Percentiles rank a stretch among this genome's conserved stretches.
Conservation (phyloP, 2,329 filamentous ascomycete genomes). For the Escovopsis sp. region DNA sequence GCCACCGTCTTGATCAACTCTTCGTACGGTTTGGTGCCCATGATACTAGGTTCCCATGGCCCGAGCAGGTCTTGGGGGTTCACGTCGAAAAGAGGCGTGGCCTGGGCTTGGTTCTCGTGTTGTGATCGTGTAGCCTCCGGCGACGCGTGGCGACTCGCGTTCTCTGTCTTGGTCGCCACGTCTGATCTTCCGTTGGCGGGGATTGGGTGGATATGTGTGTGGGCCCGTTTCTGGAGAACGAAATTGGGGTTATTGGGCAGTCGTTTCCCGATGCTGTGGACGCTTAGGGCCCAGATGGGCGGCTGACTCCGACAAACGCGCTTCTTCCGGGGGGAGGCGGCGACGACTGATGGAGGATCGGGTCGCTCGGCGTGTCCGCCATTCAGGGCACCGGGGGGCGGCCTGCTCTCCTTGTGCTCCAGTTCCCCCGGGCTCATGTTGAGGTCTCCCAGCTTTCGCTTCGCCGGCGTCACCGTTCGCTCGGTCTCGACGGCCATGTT, state of each 20-base stretch:
- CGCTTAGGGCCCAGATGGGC: slow-evolving; percentile 35
- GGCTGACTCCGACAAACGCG: slow-evolving; percentile 20
- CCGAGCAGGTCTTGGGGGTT: slow-evolving; percentile 27
- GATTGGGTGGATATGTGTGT: slow-evolving; percentile 10
- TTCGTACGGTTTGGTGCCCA: slow-evolving; percentile 54
- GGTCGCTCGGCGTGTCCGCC: slow-evolving; percentile 16
- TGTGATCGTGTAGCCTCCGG: slow-evolving; percentile 27
- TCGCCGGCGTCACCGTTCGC: slow-evolving; percentile 21
- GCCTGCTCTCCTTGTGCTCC: slow-evolving; percentile 31
- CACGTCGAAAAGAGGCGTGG: slow-evolving; percentile 13
- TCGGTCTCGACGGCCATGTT: slow-evolving; percentile 16
- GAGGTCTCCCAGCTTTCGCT: slow-evolving; percentile 24
- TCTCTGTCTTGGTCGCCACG: slow-evolving; percentile 13
- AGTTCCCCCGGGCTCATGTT: slow-evolving; percentile 33
- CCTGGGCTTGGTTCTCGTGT: slow-evolving; percentile 10
- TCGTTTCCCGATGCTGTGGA: slow-evolving; percentile 18
- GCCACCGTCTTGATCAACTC: slow-evolving; percentile 62
- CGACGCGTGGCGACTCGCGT: slow-evolving; percentile 29
- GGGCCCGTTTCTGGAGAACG: slow-evolving; percentile 25
- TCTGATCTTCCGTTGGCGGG: slow-evolving; percentile 24
- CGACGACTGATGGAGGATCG: slow-evolving; percentile 17
- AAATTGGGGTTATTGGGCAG: slow-evolving; percentile 29
- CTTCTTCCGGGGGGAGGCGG: slow-evolving; percentile 23
- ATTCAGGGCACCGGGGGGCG: slow-evolving; percentile 34
- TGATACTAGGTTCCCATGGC: slow-evolving; percentile 53